These are phyloP conservation scores for Coffea humblotiana DNA, from an alignment of 305 asterid species.

Conservation along the genomic window DNA sequence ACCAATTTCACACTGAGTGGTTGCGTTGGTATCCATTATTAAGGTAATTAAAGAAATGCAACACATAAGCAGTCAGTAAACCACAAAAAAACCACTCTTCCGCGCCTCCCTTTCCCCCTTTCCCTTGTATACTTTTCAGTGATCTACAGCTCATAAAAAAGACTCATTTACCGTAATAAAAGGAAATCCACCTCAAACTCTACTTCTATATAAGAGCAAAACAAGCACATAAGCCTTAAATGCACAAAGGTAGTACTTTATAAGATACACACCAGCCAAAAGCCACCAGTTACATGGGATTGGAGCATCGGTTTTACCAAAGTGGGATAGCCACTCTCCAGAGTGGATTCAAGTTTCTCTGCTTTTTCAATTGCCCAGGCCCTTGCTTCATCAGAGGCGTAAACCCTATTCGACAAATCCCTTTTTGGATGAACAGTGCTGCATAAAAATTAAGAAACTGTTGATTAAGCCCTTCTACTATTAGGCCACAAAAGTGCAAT, in stretches of 20 bases:
- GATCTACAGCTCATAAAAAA: neutral
- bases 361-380: conserved; percentile 59
- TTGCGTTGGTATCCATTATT: neutral
- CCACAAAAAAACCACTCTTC: too few species aligned
- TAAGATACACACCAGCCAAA: conserved; percentile 72
- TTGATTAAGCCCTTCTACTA: neutral
- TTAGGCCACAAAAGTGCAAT: neutral
- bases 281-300: conserved; percentile 95
- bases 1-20: neutral
- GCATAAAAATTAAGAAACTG: conserved; percentile 5
- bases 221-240: neutral
- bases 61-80: too few species aligned
- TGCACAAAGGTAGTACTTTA: neutral
- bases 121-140: neutral
- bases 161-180: neutral
- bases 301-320: conserved; percentile 81
- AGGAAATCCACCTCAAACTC: neutral
- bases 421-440: conserved; percentile 46
- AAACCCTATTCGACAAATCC: conserved; percentile 50
- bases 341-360: conserved; percentile 47
- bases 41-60: neutral
- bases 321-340: conserved; percentile 49
- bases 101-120: neutral
- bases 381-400: conserved; percentile 76
- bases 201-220: neutral